These are phyloP conservation scores for Boletellus sp. DNA, from an alignment of 1,284 basidiomycete genomes.

Conservation along the genomic window DNA sequence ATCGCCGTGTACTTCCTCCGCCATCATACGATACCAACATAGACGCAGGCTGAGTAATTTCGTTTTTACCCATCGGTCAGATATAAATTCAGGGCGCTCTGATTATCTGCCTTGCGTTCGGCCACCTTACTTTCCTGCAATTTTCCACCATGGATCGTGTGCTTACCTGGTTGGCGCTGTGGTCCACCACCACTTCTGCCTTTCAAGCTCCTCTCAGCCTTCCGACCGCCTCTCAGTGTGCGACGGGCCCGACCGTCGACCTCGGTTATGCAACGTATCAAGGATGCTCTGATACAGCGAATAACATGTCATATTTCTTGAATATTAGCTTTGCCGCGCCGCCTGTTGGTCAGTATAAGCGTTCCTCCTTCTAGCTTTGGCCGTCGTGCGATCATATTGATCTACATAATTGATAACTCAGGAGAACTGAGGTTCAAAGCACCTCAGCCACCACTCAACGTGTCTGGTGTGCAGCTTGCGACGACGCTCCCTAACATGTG, in stretches of 20 bases:
- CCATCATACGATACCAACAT: no score
- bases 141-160: conserved; percentile 4
- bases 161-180: not conserved
- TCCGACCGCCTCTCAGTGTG: no score
- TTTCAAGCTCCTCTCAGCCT: no score
- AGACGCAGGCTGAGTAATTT: no score
- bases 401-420: not conserved
- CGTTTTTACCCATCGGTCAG: no score
- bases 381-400: no score
- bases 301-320: conserved; percentile 12
- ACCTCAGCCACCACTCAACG: conserved; percentile 5
- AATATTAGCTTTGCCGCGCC: conserved; percentile 18
- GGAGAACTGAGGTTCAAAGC: conserved; percentile 17
- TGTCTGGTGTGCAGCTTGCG: conserved; percentile 10
- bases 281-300: conserved; percentile 12
- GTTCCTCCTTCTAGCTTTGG: no score
- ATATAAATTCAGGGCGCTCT: no score
- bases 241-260: conserved; percentile 6
- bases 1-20: no score
- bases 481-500: conserved; percentile 17
- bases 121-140: no score
- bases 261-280: conserved; percentile 17
- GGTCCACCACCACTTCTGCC: no score
- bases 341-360: conserved; percentile 14
- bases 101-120: no score